Evolutionary conservation across 176 grass and related monocot species (phyloP), one percentile per base, ranked within the genome.

Genomic region (Rhynchospora tenuis): DNA sequence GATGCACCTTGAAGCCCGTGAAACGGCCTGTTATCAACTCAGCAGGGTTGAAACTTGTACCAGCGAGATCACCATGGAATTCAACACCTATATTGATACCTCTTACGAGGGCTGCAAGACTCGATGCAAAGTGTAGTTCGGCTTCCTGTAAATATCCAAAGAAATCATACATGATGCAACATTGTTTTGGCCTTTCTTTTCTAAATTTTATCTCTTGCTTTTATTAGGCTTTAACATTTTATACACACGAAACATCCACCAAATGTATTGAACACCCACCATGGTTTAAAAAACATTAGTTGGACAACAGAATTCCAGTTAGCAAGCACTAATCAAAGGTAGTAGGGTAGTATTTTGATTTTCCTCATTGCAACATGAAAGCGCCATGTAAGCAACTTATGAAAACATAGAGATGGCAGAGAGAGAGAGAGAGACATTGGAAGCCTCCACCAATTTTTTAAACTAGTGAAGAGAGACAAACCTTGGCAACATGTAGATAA

Each of bases 21-120:
- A 99, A 95, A 78, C n/a, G 90, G 26, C 91, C 89, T 83, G 80
- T 89, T 84, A 93, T 65, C 80, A 99, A 79, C 65, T 99, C 93
- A 78, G 93, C 84, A 63, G 86, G 83, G 66, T 60, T 91, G 33
- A 89, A 26, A 3, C 66, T 51, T 47, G 83, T 78, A 70, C 79
- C 84, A 72, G 88, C 90, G 73, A 95, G 88, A 89, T 93, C 96
- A 88, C 93, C 63, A 50, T 99, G 96, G 84, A 93, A 86, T 75
- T 89, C 68, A 72, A 93, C 85, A 43, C 81, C 89, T 67, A 62
- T 93, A 80, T 89, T 81, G n/a, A 89, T 70, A 68, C 83, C 93
- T 85, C 84, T 95, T 83, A 86, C 70, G 77, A 99, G 86, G 59
- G 89, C 89, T 62, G 85, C 74, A 85, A 99, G 84, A 86, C 89